phyloP scores from a whole-genome alignment of 148 eudicot species.

The Limonium bicolor region DNA sequence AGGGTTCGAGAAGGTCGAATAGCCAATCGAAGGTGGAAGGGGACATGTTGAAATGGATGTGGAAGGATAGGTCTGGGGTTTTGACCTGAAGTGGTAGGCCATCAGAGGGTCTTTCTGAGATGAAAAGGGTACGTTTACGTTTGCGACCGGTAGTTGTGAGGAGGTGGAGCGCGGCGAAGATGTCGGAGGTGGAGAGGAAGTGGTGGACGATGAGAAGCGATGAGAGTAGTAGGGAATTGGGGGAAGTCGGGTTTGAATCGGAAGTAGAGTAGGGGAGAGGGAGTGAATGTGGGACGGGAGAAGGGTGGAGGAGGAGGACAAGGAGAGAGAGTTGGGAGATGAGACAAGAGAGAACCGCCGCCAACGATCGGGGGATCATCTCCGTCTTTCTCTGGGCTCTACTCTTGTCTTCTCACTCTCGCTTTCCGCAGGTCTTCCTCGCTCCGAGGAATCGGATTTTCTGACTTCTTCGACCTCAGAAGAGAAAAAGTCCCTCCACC shows the following conservation, averaged over 20 bases:
- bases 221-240: conserved; percentile 1
- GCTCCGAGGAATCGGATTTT: too few relatives aligned
- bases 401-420: too few relatives aligned
- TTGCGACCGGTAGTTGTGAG: conserved; percentile 22
- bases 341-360: conserved; percentile 57
- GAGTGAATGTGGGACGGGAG: conserved; percentile 7
- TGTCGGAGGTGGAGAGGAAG: conserved; percentile 24
- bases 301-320: conserved; percentile 27
- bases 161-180: conserved; percentile 22
- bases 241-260: conserved; percentile 7
- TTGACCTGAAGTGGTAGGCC: not conserved
- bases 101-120: too few relatives aligned
- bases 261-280: conserved; percentile 5
- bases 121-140: conserved; percentile 30
- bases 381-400: not conserved
- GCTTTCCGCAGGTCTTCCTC: too few relatives aligned
- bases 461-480: too few relatives aligned
- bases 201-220: conserved; percentile 26
- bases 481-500: too few relatives aligned
- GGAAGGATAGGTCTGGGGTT: conserved; percentile 21
- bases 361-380: conserved; percentile 21
- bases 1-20: conserved; percentile 56
- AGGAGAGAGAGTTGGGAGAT: conserved; percentile 37
- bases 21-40: conserved; percentile 74
- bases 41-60: conserved; percentile 35